Percentiles rank a stretch among this genome's conserved stretches.
phyloP scores from a whole-genome alignment of 2,329 filamentous ascomycete genomes.

The Chrysoporthe puriensis region DNA sequence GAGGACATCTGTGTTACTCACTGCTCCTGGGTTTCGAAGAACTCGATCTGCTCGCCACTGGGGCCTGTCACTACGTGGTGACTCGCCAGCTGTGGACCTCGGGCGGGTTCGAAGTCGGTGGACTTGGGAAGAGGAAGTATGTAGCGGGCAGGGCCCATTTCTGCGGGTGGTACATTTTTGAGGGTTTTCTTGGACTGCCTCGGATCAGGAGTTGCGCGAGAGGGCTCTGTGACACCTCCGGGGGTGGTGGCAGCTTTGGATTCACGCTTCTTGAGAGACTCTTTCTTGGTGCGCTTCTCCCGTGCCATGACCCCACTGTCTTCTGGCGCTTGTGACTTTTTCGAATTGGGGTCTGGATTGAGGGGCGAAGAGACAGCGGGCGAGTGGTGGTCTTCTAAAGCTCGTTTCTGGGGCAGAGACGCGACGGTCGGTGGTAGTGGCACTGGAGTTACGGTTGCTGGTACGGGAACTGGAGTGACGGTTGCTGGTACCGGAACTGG shows the following conservation, averaged over 20 bases:
- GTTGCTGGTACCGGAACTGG: neutral
- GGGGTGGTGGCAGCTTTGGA: slow-evolving; percentile 52
- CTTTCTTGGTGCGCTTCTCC: slow-evolving; percentile 65
- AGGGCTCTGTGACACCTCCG: slow-evolving; percentile 48
- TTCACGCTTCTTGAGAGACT: slow-evolving; percentile 70
- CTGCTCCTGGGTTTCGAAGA: slow-evolving; percentile 68
- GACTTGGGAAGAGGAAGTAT: slow-evolving; percentile 66
- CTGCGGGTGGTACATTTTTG: slow-evolving; percentile 39
- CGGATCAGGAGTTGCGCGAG: slow-evolving; percentile 61
- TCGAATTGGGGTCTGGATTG: slow-evolving; percentile 62
- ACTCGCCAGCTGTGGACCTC: slow-evolving; percentile 59
- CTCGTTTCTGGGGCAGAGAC: slow-evolving; percentile 66
- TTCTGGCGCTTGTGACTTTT: slow-evolving; percentile 39
- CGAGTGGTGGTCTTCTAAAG: slow-evolving; percentile 69
- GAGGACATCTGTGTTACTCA: slow-evolving; percentile 42
- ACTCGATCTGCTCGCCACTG: slow-evolving; percentile 57
- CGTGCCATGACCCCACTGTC: slow-evolving; percentile 45
- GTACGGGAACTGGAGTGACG: slow-evolving; percentile 1
- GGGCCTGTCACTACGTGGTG: slow-evolving; percentile 57
- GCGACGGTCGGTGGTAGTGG: slow-evolving; percentile 40
- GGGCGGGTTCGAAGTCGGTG: slow-evolving; percentile 63
- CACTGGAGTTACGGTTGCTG: slow-evolving; percentile 33
- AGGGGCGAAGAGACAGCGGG: slow-evolving; percentile 75
- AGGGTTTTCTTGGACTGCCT: slow-evolving; percentile 46
- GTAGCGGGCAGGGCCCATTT: slow-evolving; percentile 61